Conservation (phyloP, 352 stramenopile genomes). For the Phytophthora foliorum region DNA sequence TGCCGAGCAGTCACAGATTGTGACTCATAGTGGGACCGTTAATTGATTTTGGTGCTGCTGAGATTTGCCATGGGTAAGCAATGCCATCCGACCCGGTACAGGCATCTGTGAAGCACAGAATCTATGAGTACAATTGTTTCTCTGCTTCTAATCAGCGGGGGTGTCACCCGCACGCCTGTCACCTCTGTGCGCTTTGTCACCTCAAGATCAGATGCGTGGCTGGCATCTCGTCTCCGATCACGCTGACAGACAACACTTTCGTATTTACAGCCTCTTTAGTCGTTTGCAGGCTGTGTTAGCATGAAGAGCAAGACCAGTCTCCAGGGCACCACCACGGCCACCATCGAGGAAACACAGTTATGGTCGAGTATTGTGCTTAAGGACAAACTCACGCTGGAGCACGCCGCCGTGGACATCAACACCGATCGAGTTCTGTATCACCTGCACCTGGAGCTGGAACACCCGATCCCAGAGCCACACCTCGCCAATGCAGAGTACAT, state of each 20-base stretch:
- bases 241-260: constrained; percentile 15
- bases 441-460: constrained; percentile 50
- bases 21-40: too few relatives aligned
- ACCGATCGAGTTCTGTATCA: constrained; percentile 60
- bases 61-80: constrained; percentile 28
- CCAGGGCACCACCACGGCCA: constrained; percentile 18
- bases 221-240: constrained; percentile 4
- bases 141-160: neutral
- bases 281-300: neutral
- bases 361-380: constrained; percentile 57
- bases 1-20: neutral
- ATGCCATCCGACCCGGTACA: constrained; percentile 20
- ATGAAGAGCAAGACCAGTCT: constrained; percentile 35
- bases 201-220: constrained; percentile 3
- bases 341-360: constrained; percentile 45
- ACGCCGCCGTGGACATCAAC: constrained; percentile 55
- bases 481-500: constrained; percentile 52
- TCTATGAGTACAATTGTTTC: neutral
- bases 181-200: neutral
- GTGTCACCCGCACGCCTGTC: constrained; percentile 22
- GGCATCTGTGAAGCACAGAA: neutral
- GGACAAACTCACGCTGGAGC: constrained; percentile 54
- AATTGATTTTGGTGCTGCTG: neutral
- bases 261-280: neutral
- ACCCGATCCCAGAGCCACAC: constrained; percentile 44